A percentile compares a stretch with the other conserved stretches of the same genome.
Evolutionary conservation across 331 rosid species (phyloP).

Genomic region (Malus hybrid): DNA sequence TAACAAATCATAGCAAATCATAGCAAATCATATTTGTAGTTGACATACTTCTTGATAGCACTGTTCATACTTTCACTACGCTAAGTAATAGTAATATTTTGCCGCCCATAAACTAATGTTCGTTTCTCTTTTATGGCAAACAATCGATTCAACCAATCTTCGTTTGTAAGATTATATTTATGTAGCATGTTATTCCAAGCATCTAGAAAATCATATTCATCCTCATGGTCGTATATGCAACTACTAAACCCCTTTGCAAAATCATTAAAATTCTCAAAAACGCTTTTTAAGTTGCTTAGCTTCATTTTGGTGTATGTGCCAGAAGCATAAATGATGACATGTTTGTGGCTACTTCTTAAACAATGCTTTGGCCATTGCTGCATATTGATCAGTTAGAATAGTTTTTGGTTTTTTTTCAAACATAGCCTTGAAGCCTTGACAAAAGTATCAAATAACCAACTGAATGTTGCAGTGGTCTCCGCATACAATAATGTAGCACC

Average conservation of each 20-base stretch:
- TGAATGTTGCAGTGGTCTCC: neutral
- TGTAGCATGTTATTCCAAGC: neutral
- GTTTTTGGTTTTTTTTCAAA: neutral
- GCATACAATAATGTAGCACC: neutral
- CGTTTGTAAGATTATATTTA: too few relatives aligned
- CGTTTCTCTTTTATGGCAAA: too few relatives aligned
- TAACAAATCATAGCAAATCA: neutral
- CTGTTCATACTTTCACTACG: neutral
- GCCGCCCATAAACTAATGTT: neutral
- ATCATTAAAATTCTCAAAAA: neutral
- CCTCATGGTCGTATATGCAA: neutral
- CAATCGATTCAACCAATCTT: neutral
- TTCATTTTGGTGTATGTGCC: neutral
- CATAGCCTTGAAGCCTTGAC: neutral
- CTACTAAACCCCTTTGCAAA: neutral
- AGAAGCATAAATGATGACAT: neutral
- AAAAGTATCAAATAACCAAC: neutral
- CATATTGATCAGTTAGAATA: neutral
- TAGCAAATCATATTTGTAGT: neutral
- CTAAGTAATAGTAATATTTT: too few relatives aligned
- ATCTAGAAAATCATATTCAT: neutral
- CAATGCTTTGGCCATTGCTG: neutral
- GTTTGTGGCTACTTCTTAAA: neutral
- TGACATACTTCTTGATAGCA: neutral
- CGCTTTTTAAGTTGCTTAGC: neutral